phyloP scores from a whole-genome alignment of 2,329 filamentous ascomycete genomes.

The Bertia moriformis region DNA sequence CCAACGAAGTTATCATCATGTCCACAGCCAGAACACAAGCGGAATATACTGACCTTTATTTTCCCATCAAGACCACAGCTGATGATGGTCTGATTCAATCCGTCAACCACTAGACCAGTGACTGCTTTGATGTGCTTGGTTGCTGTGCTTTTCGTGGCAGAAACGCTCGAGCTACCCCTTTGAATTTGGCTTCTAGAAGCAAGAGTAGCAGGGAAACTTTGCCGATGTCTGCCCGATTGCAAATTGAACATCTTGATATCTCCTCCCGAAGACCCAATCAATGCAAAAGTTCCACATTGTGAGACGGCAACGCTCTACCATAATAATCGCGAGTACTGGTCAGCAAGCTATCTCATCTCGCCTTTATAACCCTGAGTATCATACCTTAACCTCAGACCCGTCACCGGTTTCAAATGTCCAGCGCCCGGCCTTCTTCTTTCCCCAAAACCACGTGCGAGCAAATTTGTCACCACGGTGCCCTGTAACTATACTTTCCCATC shows the following conservation, averaged over 20 bases:
- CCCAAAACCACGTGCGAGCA: conserved; percentile 97
- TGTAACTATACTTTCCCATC: conserved; percentile 94
- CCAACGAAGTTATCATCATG: no score
- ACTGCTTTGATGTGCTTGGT: conserved; percentile 71
- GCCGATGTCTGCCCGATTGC: conserved; percentile 78
- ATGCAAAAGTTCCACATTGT: conserved; percentile 81
- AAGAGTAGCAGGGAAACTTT: conserved; percentile 69
- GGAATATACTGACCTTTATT: conserved; percentile 39
- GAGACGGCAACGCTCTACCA: conserved; percentile 69
- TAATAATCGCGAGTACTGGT: conserved; percentile 5
- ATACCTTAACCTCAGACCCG: conserved; percentile 49
- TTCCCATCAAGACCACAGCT: conserved; percentile 83
- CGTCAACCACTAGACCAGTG: conserved; percentile 76
- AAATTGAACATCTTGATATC: conserved; percentile 91
- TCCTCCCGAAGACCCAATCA: conserved; percentile 73
- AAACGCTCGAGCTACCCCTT: no score
- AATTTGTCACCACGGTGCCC: conserved; percentile 74
- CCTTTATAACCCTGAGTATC: conserved; percentile 4
- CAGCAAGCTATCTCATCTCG: conserved; percentile 3
- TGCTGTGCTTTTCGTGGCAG: conserved; percentile 14
- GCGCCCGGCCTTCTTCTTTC: conserved; percentile 76
- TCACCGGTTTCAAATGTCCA: conserved; percentile 88
- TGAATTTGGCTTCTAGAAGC: conserved; percentile 30
- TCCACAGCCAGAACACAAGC: conserved; percentile 10
- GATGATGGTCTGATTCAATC: conserved; percentile 72